Percentiles rank a stretch among this genome's conserved stretches.
Conservation (phyloP, 169 alveolate species). For the Eimeria tenella region DNA sequence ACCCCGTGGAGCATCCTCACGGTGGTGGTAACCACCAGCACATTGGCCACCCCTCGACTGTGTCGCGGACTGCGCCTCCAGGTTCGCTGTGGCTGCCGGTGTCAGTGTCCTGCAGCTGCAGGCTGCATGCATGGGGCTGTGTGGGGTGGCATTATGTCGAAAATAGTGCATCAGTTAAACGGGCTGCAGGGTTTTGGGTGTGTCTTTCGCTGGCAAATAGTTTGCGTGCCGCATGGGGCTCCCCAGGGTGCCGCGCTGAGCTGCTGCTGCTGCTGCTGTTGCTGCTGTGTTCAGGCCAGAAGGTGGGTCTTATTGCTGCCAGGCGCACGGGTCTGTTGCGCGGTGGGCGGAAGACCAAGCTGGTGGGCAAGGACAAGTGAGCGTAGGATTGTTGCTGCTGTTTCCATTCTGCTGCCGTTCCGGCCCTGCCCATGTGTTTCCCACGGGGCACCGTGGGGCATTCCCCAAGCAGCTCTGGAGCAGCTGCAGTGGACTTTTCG, state of each 20-base stretch:
- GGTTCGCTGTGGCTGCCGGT: background rate
- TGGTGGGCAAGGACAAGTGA: constrained; percentile 79
- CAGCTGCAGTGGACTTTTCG: too few relatives aligned
- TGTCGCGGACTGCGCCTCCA: constrained; percentile 98
- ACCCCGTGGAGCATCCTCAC: constrained; percentile 99
- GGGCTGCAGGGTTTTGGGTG: too few relatives aligned
- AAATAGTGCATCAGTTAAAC: too few relatives aligned
- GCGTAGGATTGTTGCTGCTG: background rate
- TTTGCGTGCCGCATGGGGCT: too few relatives aligned
- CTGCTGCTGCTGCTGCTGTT: constrained; percentile 4
- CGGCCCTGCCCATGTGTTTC: too few relatives aligned
- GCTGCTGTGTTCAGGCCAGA: constrained; percentile 92
- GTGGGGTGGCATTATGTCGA: constrained; percentile 80
- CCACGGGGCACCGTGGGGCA: too few relatives aligned
- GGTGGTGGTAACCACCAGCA: constrained; percentile 99
- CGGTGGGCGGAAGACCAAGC: constrained; percentile 95
- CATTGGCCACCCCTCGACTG: constrained; percentile 99
- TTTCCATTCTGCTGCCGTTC: background rate
- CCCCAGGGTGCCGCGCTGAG: background rate
- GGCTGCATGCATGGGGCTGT: constrained; percentile 98
- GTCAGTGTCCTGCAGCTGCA: background rate
- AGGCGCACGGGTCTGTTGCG: constrained; percentile 99
- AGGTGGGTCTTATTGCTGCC: constrained; percentile 99
- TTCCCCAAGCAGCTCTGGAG: too few relatives aligned
- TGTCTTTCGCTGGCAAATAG: too few relatives aligned